Evolutionary conservation across 345 rosid species (phyloP), one percentile per base, ranked within the genome.

Genomic region (Excoecaria agallocha): DNA sequence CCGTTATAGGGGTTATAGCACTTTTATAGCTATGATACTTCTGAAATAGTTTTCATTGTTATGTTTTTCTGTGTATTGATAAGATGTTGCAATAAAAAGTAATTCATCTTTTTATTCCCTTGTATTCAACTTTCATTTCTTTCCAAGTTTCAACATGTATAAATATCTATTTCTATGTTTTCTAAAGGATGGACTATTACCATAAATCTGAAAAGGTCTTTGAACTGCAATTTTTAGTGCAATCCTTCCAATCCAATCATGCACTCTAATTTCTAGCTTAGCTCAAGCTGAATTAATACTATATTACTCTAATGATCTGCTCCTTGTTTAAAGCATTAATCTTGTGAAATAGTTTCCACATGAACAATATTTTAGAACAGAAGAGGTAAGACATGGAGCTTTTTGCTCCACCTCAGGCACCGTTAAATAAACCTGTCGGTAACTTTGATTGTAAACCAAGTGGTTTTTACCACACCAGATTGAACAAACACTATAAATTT

Each of bases 41-140:
- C 19, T n/a, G 70, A 1, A 24, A 11, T 30, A 24, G 57, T 8
- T 41, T 58, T 48, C 51, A 68, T 38, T 52, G 16, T 76, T 68
- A 43, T 54, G 48, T 7, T 46, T 57, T 38, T 58, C 4, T 4
- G 22, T 54, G 0, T 30, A 30, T 30, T 62, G 22, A 51, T 19
- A 8, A 63, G 37, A 50, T 76, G 22, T 51, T 60, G 38, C 24
- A 67, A 59, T 59, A 60, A 76, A 50, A 22, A 22, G 62, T 60
- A 64, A 22, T 46, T 58, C 15, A 43, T 56, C 17, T 56, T 43
- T 51, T n/a, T 50, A 19, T 12, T 1, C 3, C 15, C 5, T 43
- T 43, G 3, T 11, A 43, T 9, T 13, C 22, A 43, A 37, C 9
- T 41, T 64, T 62, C 5, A 51, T 8, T 65, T 46, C 1, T 10